Evolutionary conservation across 257 asterid species (phyloP).

Genomic region (Gentiana macrophylla): DNA sequence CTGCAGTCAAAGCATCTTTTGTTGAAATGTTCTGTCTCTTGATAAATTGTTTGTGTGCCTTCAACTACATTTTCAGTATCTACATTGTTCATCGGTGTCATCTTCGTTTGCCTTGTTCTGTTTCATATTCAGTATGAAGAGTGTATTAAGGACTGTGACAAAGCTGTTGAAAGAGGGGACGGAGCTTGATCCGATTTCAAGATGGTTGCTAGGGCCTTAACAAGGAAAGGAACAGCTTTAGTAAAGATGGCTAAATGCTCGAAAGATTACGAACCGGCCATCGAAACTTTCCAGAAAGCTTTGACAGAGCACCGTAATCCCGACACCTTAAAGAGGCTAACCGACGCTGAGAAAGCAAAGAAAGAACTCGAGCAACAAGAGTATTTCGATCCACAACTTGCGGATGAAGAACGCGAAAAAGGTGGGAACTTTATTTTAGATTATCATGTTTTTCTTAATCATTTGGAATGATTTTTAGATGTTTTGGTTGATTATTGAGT

Average conservation of each 20-base stretch:
- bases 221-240: conserved; percentile 88
- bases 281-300: conserved; percentile 86
- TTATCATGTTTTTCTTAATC: not conserved
- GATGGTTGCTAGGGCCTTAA: conserved; percentile 88
- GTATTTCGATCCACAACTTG: conserved; percentile 68
- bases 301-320: conserved; percentile 93
- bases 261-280: conserved; percentile 70
- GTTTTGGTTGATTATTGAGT: not conserved
- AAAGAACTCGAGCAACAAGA: conserved; percentile 87
- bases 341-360: conserved; percentile 91
- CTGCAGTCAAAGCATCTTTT: not conserved
- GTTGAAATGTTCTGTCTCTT: not conserved
- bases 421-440: conserved; percentile 25
- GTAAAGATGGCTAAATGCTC: conserved; percentile 70
- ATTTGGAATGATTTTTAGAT: not conserved
- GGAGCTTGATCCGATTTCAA: conserved; percentile 76
- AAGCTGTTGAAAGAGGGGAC: conserved; percentile 94
- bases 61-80: not conserved
- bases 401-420: conserved; percentile 97
- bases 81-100: not conserved
- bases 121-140: conserved; percentile 48
- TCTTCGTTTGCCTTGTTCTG: not conserved
- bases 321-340: conserved; percentile 79
- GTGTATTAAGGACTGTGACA: conserved; percentile 83
- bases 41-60: not conserved